phyloP scores from a whole-genome alignment of 169 alveolate species.

The Eimeria necatrix region DNA sequence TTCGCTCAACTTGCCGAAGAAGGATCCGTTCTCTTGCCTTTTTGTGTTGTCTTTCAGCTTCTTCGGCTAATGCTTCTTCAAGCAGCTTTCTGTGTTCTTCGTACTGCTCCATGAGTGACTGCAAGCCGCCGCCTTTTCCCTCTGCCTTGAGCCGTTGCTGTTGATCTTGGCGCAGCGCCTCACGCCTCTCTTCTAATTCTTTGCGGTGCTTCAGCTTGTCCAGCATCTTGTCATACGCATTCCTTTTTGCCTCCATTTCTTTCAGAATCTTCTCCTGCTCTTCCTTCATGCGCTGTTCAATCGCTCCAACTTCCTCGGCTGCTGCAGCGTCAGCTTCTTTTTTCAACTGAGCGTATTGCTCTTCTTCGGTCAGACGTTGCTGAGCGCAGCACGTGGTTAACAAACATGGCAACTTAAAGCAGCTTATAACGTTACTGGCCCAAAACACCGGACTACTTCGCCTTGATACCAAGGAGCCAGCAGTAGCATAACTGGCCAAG shows the following conservation, averaged over 20 bases:
- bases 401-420: not conserved
- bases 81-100: constrained; percentile 50
- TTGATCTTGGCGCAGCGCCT: constrained; percentile 52
- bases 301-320: constrained; percentile 53
- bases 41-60: constrained; percentile 55
- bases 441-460: not conserved
- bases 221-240: constrained; percentile 46
- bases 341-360: constrained; percentile 23
- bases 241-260: constrained; percentile 64
- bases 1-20: constrained; percentile 29
- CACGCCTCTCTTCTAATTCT: constrained; percentile 28
- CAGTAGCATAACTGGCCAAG: too few relatives aligned
- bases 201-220: constrained; percentile 62
- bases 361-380: constrained; percentile 59
- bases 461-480: too few relatives aligned
- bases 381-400: not conserved
- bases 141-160: constrained; percentile 42
- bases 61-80: constrained; percentile 44
- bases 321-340: constrained; percentile 67
- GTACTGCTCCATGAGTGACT: constrained; percentile 42
- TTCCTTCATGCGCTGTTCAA: constrained; percentile 69
- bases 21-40: constrained; percentile 23
- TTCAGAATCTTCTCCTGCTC: constrained; percentile 40
- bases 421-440: not conserved
- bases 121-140: constrained; percentile 25